Evolutionary conservation across 306 rosid genomes (phyloP).

Genomic region (Geum urbanum): DNA sequence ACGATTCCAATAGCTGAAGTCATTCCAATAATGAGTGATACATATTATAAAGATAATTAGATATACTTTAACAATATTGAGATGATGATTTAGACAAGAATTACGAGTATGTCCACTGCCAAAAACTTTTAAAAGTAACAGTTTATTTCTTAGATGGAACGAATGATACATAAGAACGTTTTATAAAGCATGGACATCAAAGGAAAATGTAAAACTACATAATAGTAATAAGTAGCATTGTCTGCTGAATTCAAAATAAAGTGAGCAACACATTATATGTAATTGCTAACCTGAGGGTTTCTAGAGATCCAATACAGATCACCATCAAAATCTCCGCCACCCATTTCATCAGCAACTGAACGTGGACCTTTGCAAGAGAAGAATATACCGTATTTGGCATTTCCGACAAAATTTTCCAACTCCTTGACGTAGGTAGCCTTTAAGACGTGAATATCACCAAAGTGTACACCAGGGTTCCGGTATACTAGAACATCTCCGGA

Average conservation of each 20-base stretch:
- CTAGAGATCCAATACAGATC: conserved; percentile 78
- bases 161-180: background rate
- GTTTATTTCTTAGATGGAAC: background rate
- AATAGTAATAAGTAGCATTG: background rate
- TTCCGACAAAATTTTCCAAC: conserved; percentile 52
- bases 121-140: background rate
- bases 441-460: conserved; percentile 70
- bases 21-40: conserved; percentile 30
- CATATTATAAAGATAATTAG: background rate
- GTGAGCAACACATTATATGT: background rate
- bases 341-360: conserved; percentile 77
- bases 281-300: conserved; percentile 52
- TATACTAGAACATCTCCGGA: conserved; percentile 70
- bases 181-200: background rate
- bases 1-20: conserved; percentile 58
- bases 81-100: background rate
- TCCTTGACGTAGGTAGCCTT: conserved; percentile 47
- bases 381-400: conserved; percentile 69
- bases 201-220: background rate
- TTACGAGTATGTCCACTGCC: background rate
- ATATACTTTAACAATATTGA: background rate
- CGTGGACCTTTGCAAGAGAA: conserved; percentile 76
- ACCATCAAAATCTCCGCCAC: conserved; percentile 88
- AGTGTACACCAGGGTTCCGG: conserved; percentile 76
- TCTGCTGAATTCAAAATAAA: background rate